Evolutionary conservation across 2,329 filamentous ascomycete genomes (phyloP).

Genomic region (Hymenotorrendiella dingleyae): DNA sequence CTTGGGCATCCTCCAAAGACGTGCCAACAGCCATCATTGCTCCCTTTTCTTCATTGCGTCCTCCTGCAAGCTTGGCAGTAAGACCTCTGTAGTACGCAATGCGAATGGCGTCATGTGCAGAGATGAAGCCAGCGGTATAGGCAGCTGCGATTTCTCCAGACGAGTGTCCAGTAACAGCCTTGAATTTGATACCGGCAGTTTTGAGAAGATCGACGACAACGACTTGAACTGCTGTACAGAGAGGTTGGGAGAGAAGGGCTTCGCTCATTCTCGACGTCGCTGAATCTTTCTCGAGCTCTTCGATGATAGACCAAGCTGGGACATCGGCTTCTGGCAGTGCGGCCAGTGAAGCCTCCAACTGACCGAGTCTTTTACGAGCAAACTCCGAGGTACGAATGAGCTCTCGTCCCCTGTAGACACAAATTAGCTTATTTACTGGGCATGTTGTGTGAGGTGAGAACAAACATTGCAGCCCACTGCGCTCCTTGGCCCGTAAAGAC

Average conservation of each 20-base stretch:
- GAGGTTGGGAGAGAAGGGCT: constrained; percentile 30
- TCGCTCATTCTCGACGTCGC: constrained; percentile 33
- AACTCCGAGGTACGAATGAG: no score
- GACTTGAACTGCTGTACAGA: constrained; percentile 43
- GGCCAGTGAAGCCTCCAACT: no score
- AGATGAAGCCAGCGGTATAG: constrained; percentile 33
- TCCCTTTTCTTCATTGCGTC: constrained; percentile 5
- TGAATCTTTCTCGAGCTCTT: constrained; percentile 21
- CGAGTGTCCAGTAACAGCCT: constrained; percentile 39
- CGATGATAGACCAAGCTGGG: constrained; percentile 14
- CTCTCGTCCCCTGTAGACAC: no score
- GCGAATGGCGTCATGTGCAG: constrained; percentile 31
- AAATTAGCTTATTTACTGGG: no score
- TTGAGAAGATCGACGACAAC: constrained; percentile 37
- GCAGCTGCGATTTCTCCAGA: constrained; percentile 43
- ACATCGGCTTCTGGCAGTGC: constrained; percentile 1
- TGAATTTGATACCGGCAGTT: constrained; percentile 35
- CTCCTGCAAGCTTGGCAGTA: constrained; percentile 21
- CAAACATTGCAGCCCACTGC: constrained; percentile 23
- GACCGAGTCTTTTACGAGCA: background rate
- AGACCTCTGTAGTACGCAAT: constrained; percentile 38
- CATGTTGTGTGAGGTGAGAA: no score
- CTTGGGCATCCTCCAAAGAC: constrained; percentile 10
- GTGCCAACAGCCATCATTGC: constrained; percentile 16
- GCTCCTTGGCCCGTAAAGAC: constrained; percentile 24